A percentile compares a stretch with the other conserved stretches of the same genome.
These are phyloP conservation scores for Lactarius evosmus DNA, from an alignment of 768 basidiomycete species.

Conservation along the genomic window DNA sequence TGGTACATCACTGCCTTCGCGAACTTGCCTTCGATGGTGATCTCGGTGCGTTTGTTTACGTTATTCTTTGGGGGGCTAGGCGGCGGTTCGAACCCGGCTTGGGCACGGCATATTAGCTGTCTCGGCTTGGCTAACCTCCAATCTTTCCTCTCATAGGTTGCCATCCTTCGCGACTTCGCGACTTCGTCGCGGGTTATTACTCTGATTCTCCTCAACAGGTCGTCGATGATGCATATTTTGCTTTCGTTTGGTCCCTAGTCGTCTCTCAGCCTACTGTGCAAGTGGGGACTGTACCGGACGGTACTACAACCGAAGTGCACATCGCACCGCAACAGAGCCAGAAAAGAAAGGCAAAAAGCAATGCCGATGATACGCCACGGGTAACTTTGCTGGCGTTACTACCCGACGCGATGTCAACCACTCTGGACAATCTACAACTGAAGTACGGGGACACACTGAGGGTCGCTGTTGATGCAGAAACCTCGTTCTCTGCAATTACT, in stretches of 20 bases:
- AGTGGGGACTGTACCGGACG: conserved; percentile 70
- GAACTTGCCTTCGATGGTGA: conserved; percentile 91
- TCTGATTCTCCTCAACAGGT: conserved; percentile 45
- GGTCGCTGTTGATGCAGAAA: conserved; percentile 71
- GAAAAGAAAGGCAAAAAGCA: conserved; percentile 52
- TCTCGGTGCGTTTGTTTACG: conserved; percentile 57
- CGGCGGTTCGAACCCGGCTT: conserved; percentile 27
- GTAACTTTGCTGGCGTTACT: conserved; percentile 46
- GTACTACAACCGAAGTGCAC: conserved; percentile 62
- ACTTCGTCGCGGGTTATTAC: conserved; percentile 70
- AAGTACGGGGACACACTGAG: conserved; percentile 63
- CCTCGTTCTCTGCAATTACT: conserved; percentile 74
- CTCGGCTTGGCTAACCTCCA: conserved; percentile 19
- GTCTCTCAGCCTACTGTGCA: conserved; percentile 70
- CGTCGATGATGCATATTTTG: conserved; percentile 70
- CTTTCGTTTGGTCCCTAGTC: conserved; percentile 80
- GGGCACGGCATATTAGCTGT: background rate
- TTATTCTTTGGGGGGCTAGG: conserved; percentile 16
- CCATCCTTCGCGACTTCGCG: conserved; percentile 63
- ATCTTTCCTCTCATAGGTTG: conserved; percentile 51
- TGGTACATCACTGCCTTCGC: conserved; percentile 77
- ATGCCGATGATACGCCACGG: conserved; percentile 44
- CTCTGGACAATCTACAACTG: conserved; percentile 54
- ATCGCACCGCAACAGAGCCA: conserved; percentile 69
- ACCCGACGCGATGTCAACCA: conserved; percentile 50